Base-by-base conservation (phyloP, 768 basidiomycete genomes). In the Hemileccinum impolitum region DNA sequence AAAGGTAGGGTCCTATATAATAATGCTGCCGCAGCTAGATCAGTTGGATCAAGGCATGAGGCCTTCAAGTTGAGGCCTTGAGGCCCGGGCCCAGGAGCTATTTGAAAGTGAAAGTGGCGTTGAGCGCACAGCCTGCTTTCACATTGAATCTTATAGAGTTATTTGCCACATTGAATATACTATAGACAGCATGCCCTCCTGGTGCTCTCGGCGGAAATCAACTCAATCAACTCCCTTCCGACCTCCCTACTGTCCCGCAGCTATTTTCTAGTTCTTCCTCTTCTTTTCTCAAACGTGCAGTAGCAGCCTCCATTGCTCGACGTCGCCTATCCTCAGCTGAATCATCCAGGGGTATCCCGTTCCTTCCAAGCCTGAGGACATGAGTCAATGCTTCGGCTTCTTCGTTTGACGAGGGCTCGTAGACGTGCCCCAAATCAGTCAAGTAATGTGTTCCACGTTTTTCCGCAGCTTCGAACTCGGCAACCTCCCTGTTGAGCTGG, bases 241-340 rank as follows among this genome's bases (percentile, higher is more conserved):
- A 44, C 23, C 31, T 45, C 38, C 44, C 43, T 26, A 57, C 64
- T 37, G 85, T 88, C 21, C 86, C 87, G 65, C 87, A 89, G 46
- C 78, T 80, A 38, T 79, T 71, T 61, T 89, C 87, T 15, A 88
- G 63, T 52, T 87, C 82, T 56, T 88, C 80, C 47, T 89, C 87
- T 55, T 87, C 80, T 54, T 71, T 77, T 58, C 68, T 72, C 48
- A 88, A 60, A 25, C 88, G 76, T 23, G 66, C 71, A 66, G 80
- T 75, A 1, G 85, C 80, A 13, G 88, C 88, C 12, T 81, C 77
- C 31, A 86, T 60, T 40, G 80, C 62, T 44, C 75, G 72, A 38
- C 68, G 66, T 36, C 88, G 68, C 31, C 82, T 72, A 30, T 85
- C 85, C 53, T 85, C 82, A 3, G 59, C 57, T 0, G 83, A 77